Conservation (phyloP, 2,329 filamentous ascomycete genomes). For the Fusarium sp. region DNA sequence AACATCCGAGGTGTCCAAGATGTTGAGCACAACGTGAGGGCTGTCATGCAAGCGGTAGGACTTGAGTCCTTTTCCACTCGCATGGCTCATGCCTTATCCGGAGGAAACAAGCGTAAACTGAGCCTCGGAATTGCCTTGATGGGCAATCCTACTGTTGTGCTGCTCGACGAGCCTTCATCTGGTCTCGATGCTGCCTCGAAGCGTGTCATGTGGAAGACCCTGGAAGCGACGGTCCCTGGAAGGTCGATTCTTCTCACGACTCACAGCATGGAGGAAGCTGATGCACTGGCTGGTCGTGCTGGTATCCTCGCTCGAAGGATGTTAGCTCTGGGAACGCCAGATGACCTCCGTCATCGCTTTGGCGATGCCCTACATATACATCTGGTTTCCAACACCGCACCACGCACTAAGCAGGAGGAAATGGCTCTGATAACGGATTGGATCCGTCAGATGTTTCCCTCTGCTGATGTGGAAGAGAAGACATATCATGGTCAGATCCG, state of each 20-base stretch:
- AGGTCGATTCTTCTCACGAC: conserved; percentile 91
- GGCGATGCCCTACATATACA: conserved; percentile 87
- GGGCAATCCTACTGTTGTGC: conserved; percentile 88
- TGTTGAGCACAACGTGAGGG: conserved; percentile 81
- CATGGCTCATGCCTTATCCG: conserved; percentile 85
- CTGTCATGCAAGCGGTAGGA: conserved; percentile 86
- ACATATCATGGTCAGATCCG: conserved; percentile 89
- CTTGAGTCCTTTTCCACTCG: conserved; percentile 78
- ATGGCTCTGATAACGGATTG: conserved; percentile 77
- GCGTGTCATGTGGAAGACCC: conserved; percentile 91
- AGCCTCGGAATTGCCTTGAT: conserved; percentile 91
- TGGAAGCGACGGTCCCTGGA: conserved; percentile 80
- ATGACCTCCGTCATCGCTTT: conserved; percentile 79
- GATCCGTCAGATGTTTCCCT: conserved; percentile 73
- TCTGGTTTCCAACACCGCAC: conserved; percentile 81
- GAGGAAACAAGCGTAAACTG: conserved; percentile 95
- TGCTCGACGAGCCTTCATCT: conserved; percentile 90
- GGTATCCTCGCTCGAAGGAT: conserved; percentile 90
- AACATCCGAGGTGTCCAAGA: conserved; percentile 83
- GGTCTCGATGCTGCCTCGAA: conserved; percentile 94
- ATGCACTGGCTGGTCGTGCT: conserved; percentile 85
- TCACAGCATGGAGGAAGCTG: conserved; percentile 96
- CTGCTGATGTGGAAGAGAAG: conserved; percentile 78
- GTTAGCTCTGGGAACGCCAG: conserved; percentile 85
- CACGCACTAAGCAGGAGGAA: conserved; percentile 78